Base-by-base conservation (phyloP, 805 yeast genomes). In the Nakazawaea ernobii region DNA sequence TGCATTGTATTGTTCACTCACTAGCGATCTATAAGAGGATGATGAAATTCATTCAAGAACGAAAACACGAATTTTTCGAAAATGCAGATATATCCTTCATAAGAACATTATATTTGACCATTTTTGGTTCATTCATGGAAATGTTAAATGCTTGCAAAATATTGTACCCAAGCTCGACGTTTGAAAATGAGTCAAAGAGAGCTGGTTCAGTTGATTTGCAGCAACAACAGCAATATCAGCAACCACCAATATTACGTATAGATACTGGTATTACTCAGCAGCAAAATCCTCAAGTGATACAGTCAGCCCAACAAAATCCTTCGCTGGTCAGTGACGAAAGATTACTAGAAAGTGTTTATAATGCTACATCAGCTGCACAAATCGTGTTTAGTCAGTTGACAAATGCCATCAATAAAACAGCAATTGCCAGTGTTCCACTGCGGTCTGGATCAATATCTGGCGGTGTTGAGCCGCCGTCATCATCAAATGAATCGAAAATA, bases 301-400 rank as follows among this genome's bases (percentile, higher is more conserved):
- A 38, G 26, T 39, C 42, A 13, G 45, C 43, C 7, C 46, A 32
- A 28, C 49, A 14, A 35, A 39, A 42, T 37, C 43, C 46, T 9
- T 40, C 50, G 5, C 46, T 38, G 15, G 50, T 47, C 5, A 37
- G 40, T 14, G 95, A 87, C 59, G 79, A 75, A 38, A 83, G 80
- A 54, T 65, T 87, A 43, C 84, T 84, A 55, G 79, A 77, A 32
- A 77, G 86, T 15, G 71, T 87, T 37, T 76, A 72, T 28, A 69
- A 72, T 14, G 89, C 91, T 1, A 76, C 86, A 2, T 60, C 71
- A 13, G 76, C 85, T 46, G 91, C 96, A 1, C 86, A 80, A 55
- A 77, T 77, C n/a, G 95, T 88, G 2, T 83, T 85, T 55, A 75
- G 83, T 28, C 92, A 86, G 56, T 65, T 89, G 45, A 86, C 83